Evolutionary conservation across 2,329 filamentous ascomycete species (phyloP).

Genomic region (Fusarium marasasianum): DNA sequence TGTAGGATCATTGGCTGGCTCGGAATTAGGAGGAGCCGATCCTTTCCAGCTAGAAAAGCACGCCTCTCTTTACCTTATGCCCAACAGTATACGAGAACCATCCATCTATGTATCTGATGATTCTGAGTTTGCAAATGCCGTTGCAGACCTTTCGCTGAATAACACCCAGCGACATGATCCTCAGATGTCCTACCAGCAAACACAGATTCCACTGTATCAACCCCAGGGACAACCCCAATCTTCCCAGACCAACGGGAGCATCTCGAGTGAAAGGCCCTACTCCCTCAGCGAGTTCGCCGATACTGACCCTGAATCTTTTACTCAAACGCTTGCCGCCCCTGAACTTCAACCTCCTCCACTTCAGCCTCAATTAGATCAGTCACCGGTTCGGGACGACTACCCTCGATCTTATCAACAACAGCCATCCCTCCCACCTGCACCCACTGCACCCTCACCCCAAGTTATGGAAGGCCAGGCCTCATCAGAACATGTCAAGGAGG

Average conservation of each 20-base stretch:
- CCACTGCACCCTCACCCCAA: slow-evolving; percentile 58
- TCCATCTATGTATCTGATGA: slow-evolving; percentile 71
- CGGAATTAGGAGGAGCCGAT: slow-evolving; percentile 63
- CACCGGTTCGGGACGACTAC: slow-evolving; percentile 24
- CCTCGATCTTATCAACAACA: slow-evolving; percentile 22
- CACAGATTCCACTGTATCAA: slow-evolving; percentile 29
- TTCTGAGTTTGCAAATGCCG: slow-evolving; percentile 57
- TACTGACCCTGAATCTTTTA: slow-evolving; percentile 51
- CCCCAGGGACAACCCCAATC: slow-evolving; percentile 4
- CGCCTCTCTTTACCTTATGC: slow-evolving; percentile 61
- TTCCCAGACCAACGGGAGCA: slow-evolving; percentile 25
- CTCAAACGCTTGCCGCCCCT: slow-evolving; percentile 44
- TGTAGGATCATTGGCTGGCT: slow-evolving; percentile 63
- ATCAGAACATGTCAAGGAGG: slow-evolving; percentile 60
- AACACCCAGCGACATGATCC: slow-evolving; percentile 33
- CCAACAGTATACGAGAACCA: slow-evolving; percentile 58
- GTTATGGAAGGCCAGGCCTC: slow-evolving; percentile 66
- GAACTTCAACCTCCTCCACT: slow-evolving; percentile 35
- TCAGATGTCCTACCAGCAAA: slow-evolving; percentile 30
- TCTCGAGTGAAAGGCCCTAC: slow-evolving; percentile 46
- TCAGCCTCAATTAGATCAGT: slow-evolving; percentile 37
- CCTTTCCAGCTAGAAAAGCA: slow-evolving; percentile 73
- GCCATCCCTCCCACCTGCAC: slow-evolving; percentile 46
- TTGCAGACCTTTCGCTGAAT: slow-evolving; percentile 46
- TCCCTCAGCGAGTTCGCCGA: slow-evolving; percentile 54